Base-by-base conservation (phyloP, 371 early-diverging fungal genomes). In the Mucor velutinosus region DNA sequence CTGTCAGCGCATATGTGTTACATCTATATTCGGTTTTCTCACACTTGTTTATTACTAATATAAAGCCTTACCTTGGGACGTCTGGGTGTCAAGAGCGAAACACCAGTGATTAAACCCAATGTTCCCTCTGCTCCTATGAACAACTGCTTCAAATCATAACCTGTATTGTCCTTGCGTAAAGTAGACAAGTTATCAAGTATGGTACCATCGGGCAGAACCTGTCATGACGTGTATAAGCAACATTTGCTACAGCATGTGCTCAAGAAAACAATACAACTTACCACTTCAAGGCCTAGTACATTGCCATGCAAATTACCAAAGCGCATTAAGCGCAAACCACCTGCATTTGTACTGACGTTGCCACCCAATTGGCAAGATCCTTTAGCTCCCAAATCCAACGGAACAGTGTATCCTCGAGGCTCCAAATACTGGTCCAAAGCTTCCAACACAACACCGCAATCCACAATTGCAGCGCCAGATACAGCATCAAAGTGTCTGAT, bases 41-140 rank as follows among this genome's bases (percentile, higher is more conserved):
- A 21, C 14, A 32, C 33, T 37, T 30, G 6, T 62, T 35, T 49
- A 25, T 12, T 51, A 51, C 21, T 25, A 45, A 11, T 27, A 33
- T 33, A 8, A 33, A 10, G 7, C 33, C n/a, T 57, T 62, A 73
- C 73, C 58, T 73, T 73, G 25, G 73, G 63, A 19, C 69, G 37
- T 37, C 53, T 49, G 21, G 73, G 73, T 14, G 69, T 73, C 39
- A 65, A 62, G 25, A 70, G 19, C 0, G 96, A 91, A 19, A 95
- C 94, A 23, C 88, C 93, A 0, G 98, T 98, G 60, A 98, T 87
- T 27, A 97, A 77, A 0, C 98, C 98, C 39, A 98, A 73, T 1
- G 96, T 94, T n/a, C 99, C 99, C 72, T 98, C 99, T 1, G 94
- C 86, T 3, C 99, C 99, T 65, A 98, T 95, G 73, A 98, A 96